These are phyloP conservation scores for Glycine soja DNA, from an alignment of 306 rosid species.

Conservation along the genomic window DNA sequence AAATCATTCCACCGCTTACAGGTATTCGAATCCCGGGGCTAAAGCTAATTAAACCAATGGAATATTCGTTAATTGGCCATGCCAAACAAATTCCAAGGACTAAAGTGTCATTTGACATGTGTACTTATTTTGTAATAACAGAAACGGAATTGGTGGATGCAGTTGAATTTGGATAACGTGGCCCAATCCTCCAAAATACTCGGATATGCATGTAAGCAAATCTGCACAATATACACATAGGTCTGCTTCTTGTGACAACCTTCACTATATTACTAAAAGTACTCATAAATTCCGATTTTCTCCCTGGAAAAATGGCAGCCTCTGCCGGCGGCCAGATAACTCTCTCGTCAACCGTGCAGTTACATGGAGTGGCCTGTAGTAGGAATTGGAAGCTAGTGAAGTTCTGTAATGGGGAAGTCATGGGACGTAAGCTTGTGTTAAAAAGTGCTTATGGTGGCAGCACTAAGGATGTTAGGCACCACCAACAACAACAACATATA, in stretches of 20 bases:
- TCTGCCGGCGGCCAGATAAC: slow-evolving; percentile 47
- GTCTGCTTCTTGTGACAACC: slow-evolving; percentile 7
- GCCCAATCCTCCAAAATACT: slow-evolving; percentile 31
- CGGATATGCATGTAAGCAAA: slow-evolving; percentile 41
- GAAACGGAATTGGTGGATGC: slow-evolving; percentile 50
- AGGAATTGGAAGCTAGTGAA: slow-evolving; percentile 39
- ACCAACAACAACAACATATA: slow-evolving; percentile 12
- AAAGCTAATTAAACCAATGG: slow-evolving; percentile 19
- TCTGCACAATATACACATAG: background rate
- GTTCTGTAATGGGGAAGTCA: slow-evolving; percentile 45
- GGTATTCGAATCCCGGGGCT: background rate
- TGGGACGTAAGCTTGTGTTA: slow-evolving; percentile 50
- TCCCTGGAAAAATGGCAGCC: slow-evolving; percentile 51
- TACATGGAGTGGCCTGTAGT: slow-evolving; percentile 37
- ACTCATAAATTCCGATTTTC: slow-evolving; percentile 29
- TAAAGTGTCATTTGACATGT: slow-evolving; percentile 34
- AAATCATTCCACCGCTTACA: slow-evolving; percentile 7
- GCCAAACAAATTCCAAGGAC: slow-evolving; percentile 14
- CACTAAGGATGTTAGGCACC: slow-evolving; percentile 34
- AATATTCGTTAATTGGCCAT: slow-evolving; percentile 32
- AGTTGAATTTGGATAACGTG: slow-evolving; percentile 55
- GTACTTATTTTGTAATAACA: background rate
- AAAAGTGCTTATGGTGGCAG: background rate
- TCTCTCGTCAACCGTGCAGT: slow-evolving; percentile 42
- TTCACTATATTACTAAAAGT: background rate